These are phyloP conservation scores for Neurospora sp. DNA, from an alignment of 495 filamentous ascomycete species.

Conservation along the genomic window DNA sequence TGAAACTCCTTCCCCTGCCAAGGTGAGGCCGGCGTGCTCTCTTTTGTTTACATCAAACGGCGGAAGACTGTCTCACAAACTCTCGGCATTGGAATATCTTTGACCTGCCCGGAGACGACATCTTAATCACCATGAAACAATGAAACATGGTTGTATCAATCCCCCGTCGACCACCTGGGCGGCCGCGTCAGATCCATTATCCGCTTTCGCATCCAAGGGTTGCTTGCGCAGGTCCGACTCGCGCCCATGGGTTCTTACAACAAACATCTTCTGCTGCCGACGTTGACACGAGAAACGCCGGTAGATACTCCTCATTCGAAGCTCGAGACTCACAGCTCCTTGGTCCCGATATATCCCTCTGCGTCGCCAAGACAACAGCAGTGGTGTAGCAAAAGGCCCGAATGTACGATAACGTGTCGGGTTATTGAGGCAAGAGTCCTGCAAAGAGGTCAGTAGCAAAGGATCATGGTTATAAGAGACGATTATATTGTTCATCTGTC, in stretches of 20 bases:
- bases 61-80: not conserved
- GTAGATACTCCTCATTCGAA: not conserved
- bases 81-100: not conserved
- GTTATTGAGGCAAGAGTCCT: too few species aligned
- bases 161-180: not conserved
- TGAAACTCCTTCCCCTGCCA: not conserved
- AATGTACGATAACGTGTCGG: not conserved
- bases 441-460: not conserved
- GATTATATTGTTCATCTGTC: not conserved
- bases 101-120: not conserved
- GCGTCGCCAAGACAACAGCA: not conserved
- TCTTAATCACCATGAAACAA: not conserved
- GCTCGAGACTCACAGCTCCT: not conserved
- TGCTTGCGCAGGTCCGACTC: not conserved
- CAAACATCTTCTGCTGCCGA: not conserved
- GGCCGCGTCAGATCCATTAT: not conserved
- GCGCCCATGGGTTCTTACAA: not conserved
- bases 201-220: not conserved
- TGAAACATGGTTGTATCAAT: not conserved
- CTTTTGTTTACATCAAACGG: not conserved
- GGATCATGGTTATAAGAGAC: not conserved
- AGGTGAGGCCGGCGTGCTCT: not conserved
- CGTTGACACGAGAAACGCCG: not conserved
- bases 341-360: not conserved
- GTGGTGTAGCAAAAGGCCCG: not conserved